phyloP scores from a whole-genome alignment of 495 filamentous ascomycete species.

The Penicillium paxilli region DNA sequence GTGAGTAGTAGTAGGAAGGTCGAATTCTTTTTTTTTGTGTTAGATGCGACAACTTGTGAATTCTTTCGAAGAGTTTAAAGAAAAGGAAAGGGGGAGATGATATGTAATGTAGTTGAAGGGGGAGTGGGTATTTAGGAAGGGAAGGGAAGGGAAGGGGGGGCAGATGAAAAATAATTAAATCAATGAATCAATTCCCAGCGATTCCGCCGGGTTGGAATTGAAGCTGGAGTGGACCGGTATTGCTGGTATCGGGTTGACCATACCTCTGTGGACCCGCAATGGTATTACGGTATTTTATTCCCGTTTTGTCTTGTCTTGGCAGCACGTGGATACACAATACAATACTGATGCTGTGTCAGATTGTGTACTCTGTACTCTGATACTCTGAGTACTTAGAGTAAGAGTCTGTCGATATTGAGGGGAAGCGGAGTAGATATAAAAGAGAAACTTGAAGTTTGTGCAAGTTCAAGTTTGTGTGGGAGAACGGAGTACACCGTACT shows the following conservation, averaged over 20 bases:
- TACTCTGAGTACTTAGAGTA: background rate
- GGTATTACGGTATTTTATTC: background rate
- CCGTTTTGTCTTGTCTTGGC: background rate
- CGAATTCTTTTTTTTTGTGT: background rate
- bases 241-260: background rate
- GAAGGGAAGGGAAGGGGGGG: conserved; percentile 9
- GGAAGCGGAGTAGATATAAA: no score
- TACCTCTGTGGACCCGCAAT: conserved; percentile 27
- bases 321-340: background rate
- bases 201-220: conserved; percentile 22
- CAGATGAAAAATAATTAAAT: conserved; percentile 27
- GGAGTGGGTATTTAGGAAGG: background rate
- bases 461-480: no score
- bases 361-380: background rate
- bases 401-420: no score
- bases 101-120: no score
- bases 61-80: background rate
- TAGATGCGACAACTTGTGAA: no score
- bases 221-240: conserved; percentile 32
- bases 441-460: no score
- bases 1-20: no score
- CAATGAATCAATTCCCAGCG: conserved; percentile 27
- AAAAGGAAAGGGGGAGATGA: background rate
- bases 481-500: no score
- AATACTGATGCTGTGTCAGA: background rate